Evolutionary conservation across 805 yeast species (phyloP).

Genomic region (Kregervanrija delftensis): DNA sequence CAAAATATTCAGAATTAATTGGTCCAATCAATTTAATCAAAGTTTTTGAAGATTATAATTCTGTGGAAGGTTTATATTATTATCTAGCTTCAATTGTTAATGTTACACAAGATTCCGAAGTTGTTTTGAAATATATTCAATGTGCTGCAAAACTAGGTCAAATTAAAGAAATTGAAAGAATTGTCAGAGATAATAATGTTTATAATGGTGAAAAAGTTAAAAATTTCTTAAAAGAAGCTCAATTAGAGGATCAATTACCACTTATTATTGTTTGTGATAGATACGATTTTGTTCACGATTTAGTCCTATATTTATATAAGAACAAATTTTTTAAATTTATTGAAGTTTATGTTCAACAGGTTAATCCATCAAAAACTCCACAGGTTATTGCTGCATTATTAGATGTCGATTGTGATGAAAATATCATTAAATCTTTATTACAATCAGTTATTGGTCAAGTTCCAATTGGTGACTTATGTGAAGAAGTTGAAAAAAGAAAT

Average conservation of each 20-base stretch:
- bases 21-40: conserved; percentile 83
- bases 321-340: conserved; percentile 93
- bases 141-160: conserved; percentile 89
- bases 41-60: conserved; percentile 87
- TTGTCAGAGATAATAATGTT: conserved; percentile 88
- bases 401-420: conserved; percentile 96
- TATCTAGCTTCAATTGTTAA: conserved; percentile 91
- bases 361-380: conserved; percentile 91
- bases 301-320: conserved; percentile 88
- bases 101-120: conserved; percentile 88
- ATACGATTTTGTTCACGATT: conserved; percentile 84
- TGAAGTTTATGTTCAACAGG: conserved; percentile 97
- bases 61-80: conserved; percentile 90
- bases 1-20: conserved; percentile 89
- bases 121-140: conserved; percentile 92
- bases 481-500: conserved; percentile 95
- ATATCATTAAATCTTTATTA: conserved; percentile 71
- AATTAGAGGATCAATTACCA: conserved; percentile 92
- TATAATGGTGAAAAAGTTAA: conserved; percentile 97
- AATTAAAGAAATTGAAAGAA: conserved; percentile 88
- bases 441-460: conserved; percentile 89
- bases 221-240: conserved; percentile 91
- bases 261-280: conserved; percentile 95
- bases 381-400: conserved; percentile 93
- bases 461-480: conserved; percentile 82